Percentiles rank a stretch among this genome's conserved stretches.
Conservation (phyloP, 2,329 filamentous ascomycete species). For the Botrytis fabae region DNA sequence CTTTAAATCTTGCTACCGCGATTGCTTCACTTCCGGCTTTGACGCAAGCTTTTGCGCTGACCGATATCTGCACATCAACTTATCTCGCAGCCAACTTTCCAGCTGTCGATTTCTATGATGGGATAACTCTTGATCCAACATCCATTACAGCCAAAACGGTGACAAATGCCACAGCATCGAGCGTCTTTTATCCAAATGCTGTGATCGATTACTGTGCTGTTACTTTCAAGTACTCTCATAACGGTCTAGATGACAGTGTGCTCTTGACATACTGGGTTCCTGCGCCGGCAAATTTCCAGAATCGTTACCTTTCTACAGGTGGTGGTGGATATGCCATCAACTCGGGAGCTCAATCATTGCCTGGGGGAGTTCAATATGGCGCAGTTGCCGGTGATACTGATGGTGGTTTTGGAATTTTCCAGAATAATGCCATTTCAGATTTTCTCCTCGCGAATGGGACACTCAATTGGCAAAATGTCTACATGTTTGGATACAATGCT, state of each 20-base stretch:
- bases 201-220: slow-evolving; percentile 49
- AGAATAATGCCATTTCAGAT: slow-evolving; percentile 43
- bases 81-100: slow-evolving; percentile 6
- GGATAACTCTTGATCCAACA: slow-evolving; percentile 36
- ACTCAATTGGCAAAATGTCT: slow-evolving; percentile 28
- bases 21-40: background rate
- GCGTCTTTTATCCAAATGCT: slow-evolving; percentile 38
- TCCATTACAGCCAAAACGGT: slow-evolving; percentile 44
- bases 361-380: slow-evolving; percentile 48
- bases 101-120: slow-evolving; percentile 12
- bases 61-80: slow-evolving; percentile 3
- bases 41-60: background rate
- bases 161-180: slow-evolving; percentile 40
- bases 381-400: slow-evolving; percentile 51
- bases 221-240: slow-evolving; percentile 49
- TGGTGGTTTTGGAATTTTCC: slow-evolving; percentile 52
- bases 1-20: background rate
- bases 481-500: slow-evolving; percentile 45
- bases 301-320: slow-evolving; percentile 49
- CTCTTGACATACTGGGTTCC: slow-evolving; percentile 47
- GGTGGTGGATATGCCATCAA: slow-evolving; percentile 51
- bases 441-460: slow-evolving; percentile 46
- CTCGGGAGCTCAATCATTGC: slow-evolving; percentile 39
- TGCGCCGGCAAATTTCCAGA: slow-evolving; percentile 46
- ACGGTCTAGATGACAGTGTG: slow-evolving; percentile 43